Conservation (phyloP, 345 rosid species). For the Eucalyptus viminalis region DNA sequence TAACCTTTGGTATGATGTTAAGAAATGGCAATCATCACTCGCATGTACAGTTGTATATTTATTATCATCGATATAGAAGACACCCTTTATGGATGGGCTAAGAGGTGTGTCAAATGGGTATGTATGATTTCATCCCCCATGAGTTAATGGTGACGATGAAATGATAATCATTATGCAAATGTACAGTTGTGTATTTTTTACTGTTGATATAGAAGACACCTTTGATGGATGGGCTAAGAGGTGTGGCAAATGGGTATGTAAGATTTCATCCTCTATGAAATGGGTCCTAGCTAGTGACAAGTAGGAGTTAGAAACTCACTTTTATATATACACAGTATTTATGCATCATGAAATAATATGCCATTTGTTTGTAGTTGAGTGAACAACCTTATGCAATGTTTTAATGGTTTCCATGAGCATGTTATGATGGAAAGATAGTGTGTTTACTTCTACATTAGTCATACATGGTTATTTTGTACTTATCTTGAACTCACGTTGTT, state of each 20-base stretch:
- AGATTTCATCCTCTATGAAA: background rate
- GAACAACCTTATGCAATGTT: too few species aligned
- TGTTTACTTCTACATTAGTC: background rate
- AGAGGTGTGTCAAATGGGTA: too few species aligned
- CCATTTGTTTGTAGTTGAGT: too few species aligned
- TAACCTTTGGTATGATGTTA: background rate
- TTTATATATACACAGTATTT: accelerated
- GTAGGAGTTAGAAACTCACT: background rate
- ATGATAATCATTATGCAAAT: too few species aligned
- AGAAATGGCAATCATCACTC: background rate
- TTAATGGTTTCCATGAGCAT: too few species aligned
- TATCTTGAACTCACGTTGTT: too few species aligned
- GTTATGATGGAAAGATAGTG: too few species aligned
- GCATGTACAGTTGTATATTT: accelerated
- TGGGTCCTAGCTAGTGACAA: background rate
- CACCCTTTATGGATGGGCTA: accelerated
- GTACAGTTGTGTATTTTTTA: background rate
- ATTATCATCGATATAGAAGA: too few species aligned
- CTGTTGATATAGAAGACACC: background rate
- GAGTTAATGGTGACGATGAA: too few species aligned
- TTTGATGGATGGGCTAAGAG: background rate
- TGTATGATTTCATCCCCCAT: too few species aligned
- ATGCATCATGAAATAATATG: too few species aligned
- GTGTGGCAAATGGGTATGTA: background rate
- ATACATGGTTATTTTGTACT: background rate